phyloP scores from a whole-genome alignment of 1,284 basidiomycete genomes.

The Pseudozyma tsukubaensis region DNA sequence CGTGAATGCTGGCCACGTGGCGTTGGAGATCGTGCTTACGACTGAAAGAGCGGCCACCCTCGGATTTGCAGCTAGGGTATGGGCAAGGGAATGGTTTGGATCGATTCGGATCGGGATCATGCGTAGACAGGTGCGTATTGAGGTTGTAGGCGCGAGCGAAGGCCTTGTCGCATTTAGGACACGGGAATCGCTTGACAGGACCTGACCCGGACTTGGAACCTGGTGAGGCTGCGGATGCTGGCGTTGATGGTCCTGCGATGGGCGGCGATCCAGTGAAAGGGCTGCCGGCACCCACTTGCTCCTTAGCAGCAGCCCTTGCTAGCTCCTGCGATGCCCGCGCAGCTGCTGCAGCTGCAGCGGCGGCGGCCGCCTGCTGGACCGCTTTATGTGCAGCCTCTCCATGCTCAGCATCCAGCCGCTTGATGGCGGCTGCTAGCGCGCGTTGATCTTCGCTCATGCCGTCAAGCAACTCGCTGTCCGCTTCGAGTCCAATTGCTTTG shows the following conservation, averaged over 20 bases:
- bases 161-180: constrained; percentile 72
- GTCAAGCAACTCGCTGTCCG: constrained; percentile 44
- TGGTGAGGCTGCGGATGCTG: constrained; percentile 10
- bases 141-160: constrained; percentile 90
- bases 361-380: constrained; percentile 45
- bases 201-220: constrained; percentile 10
- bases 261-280: background rate
- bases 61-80: constrained; percentile 75
- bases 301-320: constrained; percentile 32
- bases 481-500: constrained; percentile 54
- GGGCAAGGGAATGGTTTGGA: constrained; percentile 85
- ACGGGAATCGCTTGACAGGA: constrained; percentile 61
- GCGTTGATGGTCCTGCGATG: constrained; percentile 9
- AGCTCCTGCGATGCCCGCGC: constrained; percentile 42
- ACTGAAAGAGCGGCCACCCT: constrained; percentile 80
- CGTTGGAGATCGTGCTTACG: constrained; percentile 88
- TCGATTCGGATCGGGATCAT: constrained; percentile 79
- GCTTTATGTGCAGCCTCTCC: constrained; percentile 43
- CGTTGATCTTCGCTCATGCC: constrained; percentile 49
- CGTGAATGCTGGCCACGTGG: constrained; percentile 84
- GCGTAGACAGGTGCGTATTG: constrained; percentile 89
- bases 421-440: constrained; percentile 52
- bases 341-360: constrained; percentile 33
- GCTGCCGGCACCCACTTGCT: constrained; percentile 7
- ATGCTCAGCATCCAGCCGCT: constrained; percentile 45